Evolutionary conservation across 2,329 filamentous ascomycete species (phyloP), one percentile per base, ranked within the genome.

Genomic region (Alternaria burnsii): DNA sequence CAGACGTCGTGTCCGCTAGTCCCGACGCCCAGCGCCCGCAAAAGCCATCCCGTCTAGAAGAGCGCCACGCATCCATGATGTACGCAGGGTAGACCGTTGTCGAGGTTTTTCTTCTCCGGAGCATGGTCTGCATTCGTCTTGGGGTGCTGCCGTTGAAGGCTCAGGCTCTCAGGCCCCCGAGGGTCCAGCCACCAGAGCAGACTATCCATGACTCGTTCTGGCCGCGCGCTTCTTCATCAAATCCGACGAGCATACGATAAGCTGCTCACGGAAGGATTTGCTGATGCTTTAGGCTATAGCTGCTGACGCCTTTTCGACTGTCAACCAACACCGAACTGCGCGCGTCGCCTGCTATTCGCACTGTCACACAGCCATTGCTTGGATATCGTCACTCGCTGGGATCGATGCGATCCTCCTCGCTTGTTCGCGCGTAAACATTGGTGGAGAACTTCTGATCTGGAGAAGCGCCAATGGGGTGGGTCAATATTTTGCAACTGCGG

Each of bases 31-130:
- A 63, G 72, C 74, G 70, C 72, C 72, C 69, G 62, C 63, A 66
- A 71, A 76, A 76, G 73, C 73, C 72, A 64, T 68, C 71, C 73
- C 71, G 69, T 67, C 70, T 71, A 70, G 69, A 72, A 70, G 67
- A 70, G 72, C 72, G 70, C 58, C 70, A 62, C 51, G 55, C 52
- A 68, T 67, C 61, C 57, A 65, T 65, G 66, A 70, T 72, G 66
- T 43, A 61, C 67, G 59, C 71, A 72, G 70, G 70, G 72, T 68
- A 69, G 42, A 48, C 63, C 59, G 67, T 68, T 65, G 61, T 61
- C 40, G 38, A 42, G 50, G 44, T 41, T 55, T 64, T 59, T 47
- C 52, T 55, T 57, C 55, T 55, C 48, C 52, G 53, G 40, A 30
- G 46, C 43, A 61, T 60, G 22, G 36, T 53, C 58, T 36, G 58